Base-by-base conservation (phyloP, 1,284 basidiomycete species). In the Rhodotorula sp. region DNA sequence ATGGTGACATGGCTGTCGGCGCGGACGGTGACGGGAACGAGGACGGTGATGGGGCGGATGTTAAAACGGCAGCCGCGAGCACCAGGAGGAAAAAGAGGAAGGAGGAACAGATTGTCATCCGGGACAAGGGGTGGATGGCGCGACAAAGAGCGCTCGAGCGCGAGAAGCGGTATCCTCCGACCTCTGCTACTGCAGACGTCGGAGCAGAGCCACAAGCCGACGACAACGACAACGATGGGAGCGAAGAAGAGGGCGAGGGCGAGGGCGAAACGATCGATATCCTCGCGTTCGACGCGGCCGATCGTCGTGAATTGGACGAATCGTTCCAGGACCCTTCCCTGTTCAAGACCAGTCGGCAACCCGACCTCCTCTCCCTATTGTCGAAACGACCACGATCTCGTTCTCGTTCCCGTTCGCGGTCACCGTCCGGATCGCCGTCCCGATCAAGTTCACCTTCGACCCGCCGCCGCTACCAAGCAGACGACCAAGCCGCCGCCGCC, bases 41-140 rank as follows among this genome's bases (percentile, higher is more conserved):
- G 7, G 62, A 22, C 44, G 49, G 26, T n/a, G n/a, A n/a, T n/a
- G n/a, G n/a, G n/a, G n/a, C n/a, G n/a, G n/a, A n/a, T n/a, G n/a
- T n/a, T n/a, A n/a, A n/a, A 3, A 5, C 12, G 6, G 24, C 6
- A 12, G 37, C 37, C 6, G 33, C 33, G 33, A 33, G 8, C 6
- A 33, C 33, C 10, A 42, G 37, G 37, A 42, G 8, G n/a, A n/a
- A 26, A 15, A 15, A 17, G 24, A 54, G 30, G 53, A 54, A 57
- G 56, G 48, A 54, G 49, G 73, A 71, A 37, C 60, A 67, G 56
- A 26, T 74, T 33, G 33, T 65, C 29, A 57, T 69, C 3, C 64
- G 61, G 14, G 62, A 60, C 33, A 61, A 42, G 46, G 66, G 69
- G 22, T 46, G 26, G 33, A 24, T 48, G 44, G 55, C 55, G 24